Evolutionary conservation across 805 yeast species (phyloP), one percentile per base, ranked within the genome.

Genomic region (Wickerhamiella allomyrinae): DNA sequence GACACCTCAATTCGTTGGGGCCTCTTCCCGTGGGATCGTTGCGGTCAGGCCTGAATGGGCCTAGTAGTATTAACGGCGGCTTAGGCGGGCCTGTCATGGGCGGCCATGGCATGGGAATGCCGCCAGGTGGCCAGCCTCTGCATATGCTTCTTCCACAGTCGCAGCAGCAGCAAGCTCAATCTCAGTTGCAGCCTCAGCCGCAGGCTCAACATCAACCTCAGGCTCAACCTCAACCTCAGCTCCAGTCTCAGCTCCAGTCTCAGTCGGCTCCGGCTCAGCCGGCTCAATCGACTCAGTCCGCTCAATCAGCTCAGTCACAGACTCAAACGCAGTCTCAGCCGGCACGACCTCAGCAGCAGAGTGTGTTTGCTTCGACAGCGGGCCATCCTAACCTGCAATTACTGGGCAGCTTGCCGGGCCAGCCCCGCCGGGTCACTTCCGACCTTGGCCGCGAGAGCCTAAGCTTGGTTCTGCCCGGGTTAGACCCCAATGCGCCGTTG

Each of bases 321-420:
- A n/a, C n/a, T 14, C 36, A 34, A 17, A n/a, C 7, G n/a, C 23
- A 34, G 20, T 8, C 9, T 9, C 22, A 24, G 25, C 37, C n/a
- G 21, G 3, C 17, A 9, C 24, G 24, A 3, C 35, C 35, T 10
- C 37, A n/a, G 17, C 27, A 15, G 14, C 37, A 21, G 20, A 20
- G 10, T 34, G 21, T 34, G 17, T 34, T 34, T 21, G 23, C 37
- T 17, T 34, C 37, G 6, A 13, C 37, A 8, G 20, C 7, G 3
- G 37, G 37, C 27, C 37, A 34, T 19, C 37, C 37, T 5, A 34
- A 34, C 14, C n/a, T 34, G 11, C 23, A 34, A 25, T 25, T 34
- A 19, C 21, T 34, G 15, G 37, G 37, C 5, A 24, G 14, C 5
- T 25, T 34, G 13, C 37, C 37, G 17, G 37, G 20, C 17, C 37